Evolutionary conservation across 768 basidiomycete genomes (phyloP).

Genomic region (Baorangia bicolor): DNA sequence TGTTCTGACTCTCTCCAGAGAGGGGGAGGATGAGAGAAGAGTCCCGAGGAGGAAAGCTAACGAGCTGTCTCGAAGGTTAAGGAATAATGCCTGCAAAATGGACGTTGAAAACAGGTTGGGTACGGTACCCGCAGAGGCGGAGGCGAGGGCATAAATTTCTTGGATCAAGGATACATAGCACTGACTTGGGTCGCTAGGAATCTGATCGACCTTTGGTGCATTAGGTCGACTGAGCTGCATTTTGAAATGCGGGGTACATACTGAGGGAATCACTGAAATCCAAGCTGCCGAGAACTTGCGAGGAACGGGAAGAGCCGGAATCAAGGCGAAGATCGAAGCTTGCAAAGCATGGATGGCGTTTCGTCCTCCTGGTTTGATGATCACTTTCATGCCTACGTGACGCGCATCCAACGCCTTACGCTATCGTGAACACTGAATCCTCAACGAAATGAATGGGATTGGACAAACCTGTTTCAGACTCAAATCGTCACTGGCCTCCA

Average conservation of each 20-base stretch:
- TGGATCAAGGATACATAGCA: conserved; percentile 63
- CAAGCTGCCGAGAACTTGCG: conserved; percentile 40
- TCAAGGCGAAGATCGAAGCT: conserved; percentile 49
- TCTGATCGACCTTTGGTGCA: conserved; percentile 17
- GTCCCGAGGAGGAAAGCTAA: conserved; percentile 80
- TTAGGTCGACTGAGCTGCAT: background rate
- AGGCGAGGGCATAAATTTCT: conserved; percentile 64
- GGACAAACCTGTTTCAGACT: conserved; percentile 31
- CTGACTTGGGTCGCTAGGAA: conserved; percentile 21
- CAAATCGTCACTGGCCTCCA: conserved; percentile 44
- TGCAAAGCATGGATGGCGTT: conserved; percentile 58
- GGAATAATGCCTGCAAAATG: conserved; percentile 65
- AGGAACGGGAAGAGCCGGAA: conserved; percentile 52
- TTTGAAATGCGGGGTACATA: conserved; percentile 21
- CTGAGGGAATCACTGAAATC: conserved; percentile 41
- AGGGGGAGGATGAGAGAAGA: conserved; percentile 44
- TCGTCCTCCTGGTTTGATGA: conserved; percentile 60
- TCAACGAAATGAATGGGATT: background rate
- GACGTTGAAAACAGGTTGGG: conserved; percentile 45
- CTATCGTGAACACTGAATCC: background rate
- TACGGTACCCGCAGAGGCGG: conserved; percentile 47
- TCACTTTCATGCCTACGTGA: conserved; percentile 47
- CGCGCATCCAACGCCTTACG: conserved; percentile 45
- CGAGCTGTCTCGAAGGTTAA: conserved; percentile 63
- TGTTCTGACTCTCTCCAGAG: conserved; percentile 38